Evolutionary conservation across 345 rosid genomes (phyloP), one percentile per base, ranked within the genome.

Genomic region (Boechera retrofracta): DNA sequence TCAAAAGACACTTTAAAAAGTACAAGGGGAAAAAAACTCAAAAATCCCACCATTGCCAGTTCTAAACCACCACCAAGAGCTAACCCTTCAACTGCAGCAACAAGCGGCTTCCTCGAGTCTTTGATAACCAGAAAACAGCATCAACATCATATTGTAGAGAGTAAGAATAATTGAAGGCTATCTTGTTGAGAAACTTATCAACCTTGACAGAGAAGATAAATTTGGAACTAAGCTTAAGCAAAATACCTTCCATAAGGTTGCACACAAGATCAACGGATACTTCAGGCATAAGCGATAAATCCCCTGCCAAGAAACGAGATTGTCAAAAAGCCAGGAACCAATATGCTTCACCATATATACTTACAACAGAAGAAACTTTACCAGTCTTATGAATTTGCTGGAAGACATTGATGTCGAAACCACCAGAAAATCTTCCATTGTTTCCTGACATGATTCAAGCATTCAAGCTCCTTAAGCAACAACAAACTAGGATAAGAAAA

Each of bases 11-110:
- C 28, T n/a, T 55, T 2, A 11, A 21, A 44, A 55, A 3, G 7
- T 9, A 10, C 15, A 53, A 21, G 11, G 24, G 10, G 24, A 49
- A 16, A 41, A 54, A 42, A 15, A 41, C 56, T 3, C 0, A 32
- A 44, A 68, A 82, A 13, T 41, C 85, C 86, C 53, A 94, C 98
- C 98, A 94, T 56, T 44, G 97, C 92, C 62, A 94, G 60, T 77
- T 94, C 98, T 66, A 94, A 83, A 80, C 98, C 98, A 83, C 98
- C 98, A 76, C 98, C 98, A 72, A 94, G 93, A 56, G 98, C 98
- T 77, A 94, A 77, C 77, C 98, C 97, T 86, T 90, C 92, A 36
- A 94, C 89, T 55, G 98, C 98, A 67, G 98, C 97, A 82, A 94
- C 97, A 78, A 92, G 56, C 39, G 98, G 98, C 87, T 92, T 94